phyloP scores from a whole-genome alignment of 2,329 filamentous ascomycete genomes.

The Penicillium sp. region DNA sequence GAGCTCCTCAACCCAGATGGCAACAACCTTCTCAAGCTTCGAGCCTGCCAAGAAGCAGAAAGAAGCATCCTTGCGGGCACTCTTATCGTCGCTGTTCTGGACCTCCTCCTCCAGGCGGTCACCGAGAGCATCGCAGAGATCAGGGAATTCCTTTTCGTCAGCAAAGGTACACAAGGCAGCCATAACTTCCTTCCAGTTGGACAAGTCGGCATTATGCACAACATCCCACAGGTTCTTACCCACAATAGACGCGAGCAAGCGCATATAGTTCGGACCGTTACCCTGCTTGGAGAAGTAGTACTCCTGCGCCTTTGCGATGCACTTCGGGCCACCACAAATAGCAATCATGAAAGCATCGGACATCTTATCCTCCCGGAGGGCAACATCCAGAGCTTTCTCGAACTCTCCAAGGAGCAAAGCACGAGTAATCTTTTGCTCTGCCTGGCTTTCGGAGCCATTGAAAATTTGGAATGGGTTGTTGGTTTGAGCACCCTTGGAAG shows the following conservation, averaged over 20 bases:
- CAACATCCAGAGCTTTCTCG: constrained; percentile 82
- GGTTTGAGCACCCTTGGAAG: constrained; percentile 87
- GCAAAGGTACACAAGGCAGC: constrained; percentile 94
- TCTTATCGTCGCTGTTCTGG: constrained; percentile 53
- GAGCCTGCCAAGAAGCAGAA: constrained; percentile 96
- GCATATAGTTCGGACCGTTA: constrained; percentile 84
- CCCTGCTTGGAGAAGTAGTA: constrained; percentile 83
- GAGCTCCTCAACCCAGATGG: constrained; percentile 89
- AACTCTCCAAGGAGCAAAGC: constrained; percentile 89
- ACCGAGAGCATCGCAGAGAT: constrained; percentile 90
- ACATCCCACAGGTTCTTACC: constrained; percentile 98
- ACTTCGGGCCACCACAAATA: constrained; percentile 89
- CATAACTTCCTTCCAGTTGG: constrained; percentile 97
- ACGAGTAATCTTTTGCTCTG: constrained; percentile 83
- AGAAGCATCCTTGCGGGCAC: constrained; percentile 76
- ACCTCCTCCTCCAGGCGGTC: constrained; percentile 78
- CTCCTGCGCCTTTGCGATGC: constrained; percentile 89
- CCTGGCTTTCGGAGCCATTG: constrained; percentile 74
- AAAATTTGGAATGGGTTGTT: constrained; percentile 93
- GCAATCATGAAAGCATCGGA: constrained; percentile 98
- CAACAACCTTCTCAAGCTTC: constrained; percentile 94
- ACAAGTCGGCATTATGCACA: constrained; percentile 90
- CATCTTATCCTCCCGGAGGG: constrained; percentile 81
- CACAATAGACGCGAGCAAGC: constrained; percentile 85
- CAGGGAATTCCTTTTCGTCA: constrained; percentile 83